These are phyloP conservation scores for Aspergillus sp. DNA, from an alignment of 2,329 filamentous ascomycete genomes.

Conservation along the genomic window DNA sequence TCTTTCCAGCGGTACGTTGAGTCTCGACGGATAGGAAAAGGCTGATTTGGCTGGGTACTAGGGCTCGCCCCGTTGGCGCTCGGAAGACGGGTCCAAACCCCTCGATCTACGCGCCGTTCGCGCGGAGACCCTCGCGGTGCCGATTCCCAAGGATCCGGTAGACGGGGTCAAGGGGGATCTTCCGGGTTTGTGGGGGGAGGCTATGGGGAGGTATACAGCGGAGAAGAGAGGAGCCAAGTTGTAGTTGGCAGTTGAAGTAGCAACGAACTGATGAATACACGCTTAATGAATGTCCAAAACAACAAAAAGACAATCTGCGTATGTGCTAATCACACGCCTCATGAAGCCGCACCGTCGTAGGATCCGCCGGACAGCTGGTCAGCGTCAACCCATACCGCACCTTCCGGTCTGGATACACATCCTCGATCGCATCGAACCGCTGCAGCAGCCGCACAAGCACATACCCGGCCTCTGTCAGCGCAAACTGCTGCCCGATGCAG, in stretches of 20 bases:
- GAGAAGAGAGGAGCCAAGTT: too few species aligned
- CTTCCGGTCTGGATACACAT: constrained; percentile 9
- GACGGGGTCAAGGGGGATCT: constrained; percentile 12
- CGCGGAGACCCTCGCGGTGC: constrained; percentile 9
- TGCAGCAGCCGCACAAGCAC: constrained; percentile 64
- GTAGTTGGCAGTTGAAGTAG: too few species aligned
- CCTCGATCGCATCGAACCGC: constrained; percentile 54
- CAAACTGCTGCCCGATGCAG: constrained; percentile 74
- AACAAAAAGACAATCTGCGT: too few species aligned
- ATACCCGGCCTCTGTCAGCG: constrained; percentile 60
- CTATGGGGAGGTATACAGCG: background rate
- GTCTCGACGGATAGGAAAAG: background rate
- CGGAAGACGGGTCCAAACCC: constrained; percentile 12
- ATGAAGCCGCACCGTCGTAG: constrained; percentile 23
- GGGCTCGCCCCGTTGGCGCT: constrained; percentile 13
- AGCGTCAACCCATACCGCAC: constrained; percentile 15
- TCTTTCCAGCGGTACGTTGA: constrained; percentile 24
- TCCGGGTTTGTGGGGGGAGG: constrained; percentile 10
- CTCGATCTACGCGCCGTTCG: constrained; percentile 7
- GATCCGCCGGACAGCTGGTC: constrained; percentile 19
- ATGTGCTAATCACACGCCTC: constrained; percentile 8
- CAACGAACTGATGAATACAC: too few species aligned
- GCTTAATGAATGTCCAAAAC: too few species aligned
- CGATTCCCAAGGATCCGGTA: constrained; percentile 14
- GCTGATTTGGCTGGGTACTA: constrained; percentile 2